Base-by-base conservation (phyloP, 768 basidiomycete species). In the Lentinus brumalis region DNA sequence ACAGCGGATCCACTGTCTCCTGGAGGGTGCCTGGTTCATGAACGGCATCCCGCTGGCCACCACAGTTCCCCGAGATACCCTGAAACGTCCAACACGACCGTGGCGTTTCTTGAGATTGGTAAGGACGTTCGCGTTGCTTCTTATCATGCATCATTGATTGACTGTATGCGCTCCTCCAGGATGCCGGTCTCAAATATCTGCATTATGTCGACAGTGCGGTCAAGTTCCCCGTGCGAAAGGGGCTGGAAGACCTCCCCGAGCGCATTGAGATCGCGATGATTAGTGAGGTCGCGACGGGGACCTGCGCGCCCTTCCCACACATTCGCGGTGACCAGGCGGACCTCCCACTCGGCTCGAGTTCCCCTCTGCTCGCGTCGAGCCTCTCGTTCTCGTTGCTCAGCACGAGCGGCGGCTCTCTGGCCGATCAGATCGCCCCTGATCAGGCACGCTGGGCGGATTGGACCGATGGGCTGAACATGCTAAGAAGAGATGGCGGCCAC, bases 21-120 rank as follows among this genome's bases (percentile, higher is more conserved):
- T 93, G 49, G 89, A 94, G 70, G 94, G 94, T 35, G 90, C 92
- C 21, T 97, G 94, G 94, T 96, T 97, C 73, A 84, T 92, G 63
- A 94, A 89, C 67, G 93, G 87, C 1, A 75, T 89, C 41, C 86
- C 87, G 0, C 41, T 74, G 21, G 65, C 75, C 29, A 68, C 76
- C 15, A 80, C 81, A 16, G 71, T 70, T 10, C 69, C 77, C 14
- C 81, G 84, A 50, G 85, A 86, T 29, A 75, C 78, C 16, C 69
- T 79, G 47, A 83, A 86, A 50, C 80, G 87, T 45, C 85, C 86
- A 2, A 81, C 74, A 31, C 79, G 85, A 41, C 86, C 86, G 2
- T 96, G 94, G 94, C 81, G 91, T 47, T 96, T 96, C 73, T 86
- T 95, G 80, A 82, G 94, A 65, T 74, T 96, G 72, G 92, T 93